Base-by-base conservation (phyloP, 2,329 filamentous ascomycete species). In the Drechslerella stenobrocha region DNA sequence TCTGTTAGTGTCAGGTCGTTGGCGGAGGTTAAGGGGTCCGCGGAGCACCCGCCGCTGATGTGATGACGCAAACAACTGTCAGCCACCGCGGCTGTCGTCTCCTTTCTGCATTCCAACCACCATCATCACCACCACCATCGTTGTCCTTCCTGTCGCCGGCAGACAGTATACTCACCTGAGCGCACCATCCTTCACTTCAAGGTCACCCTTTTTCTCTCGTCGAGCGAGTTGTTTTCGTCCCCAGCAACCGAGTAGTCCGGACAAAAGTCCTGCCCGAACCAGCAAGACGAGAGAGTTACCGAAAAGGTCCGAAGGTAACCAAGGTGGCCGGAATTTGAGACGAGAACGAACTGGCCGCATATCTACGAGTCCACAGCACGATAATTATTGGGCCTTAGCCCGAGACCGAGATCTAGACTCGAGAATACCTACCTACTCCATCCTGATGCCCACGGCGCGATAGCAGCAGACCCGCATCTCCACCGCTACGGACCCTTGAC, bases 31-130 rank as follows among this genome's bases (percentile, higher is more conserved):
- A n/a, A n/a, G n/a, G n/a, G n/a, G n/a, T n/a, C n/a, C n/a, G n/a
- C n/a, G n/a, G n/a, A n/a, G n/a, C n/a, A n/a, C n/a, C n/a, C n/a
- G n/a, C n/a, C n/a, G n/a, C n/a, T n/a, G 40, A 6, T 20, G 22
- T 13, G n/a, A 47, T 47, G 24, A 47, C 44, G 44, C 44, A 47
- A 47, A 47, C 44, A 11, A n/a, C 44, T 23, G 44, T 24, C 44
- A 47, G 44, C 44, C 20, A 24, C 20, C 26, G 5, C 20, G 8
- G 11, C 26, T 23, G 20, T 30, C 44, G 13, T 42, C 18, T 42
- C 26, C 26, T 47, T 26, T 47, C 20, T 7, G 22, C 26, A 6
- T 24, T 23, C 28, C 44, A 47, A 26, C 13, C 13, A n/a, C 22
- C 22, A 8, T 18, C 37, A 20, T 20, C 15, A 7, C 37, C 4